Base-by-base conservation (phyloP, 805 yeast genomes). In the Hemisphaericaspora nanyangensis region DNA sequence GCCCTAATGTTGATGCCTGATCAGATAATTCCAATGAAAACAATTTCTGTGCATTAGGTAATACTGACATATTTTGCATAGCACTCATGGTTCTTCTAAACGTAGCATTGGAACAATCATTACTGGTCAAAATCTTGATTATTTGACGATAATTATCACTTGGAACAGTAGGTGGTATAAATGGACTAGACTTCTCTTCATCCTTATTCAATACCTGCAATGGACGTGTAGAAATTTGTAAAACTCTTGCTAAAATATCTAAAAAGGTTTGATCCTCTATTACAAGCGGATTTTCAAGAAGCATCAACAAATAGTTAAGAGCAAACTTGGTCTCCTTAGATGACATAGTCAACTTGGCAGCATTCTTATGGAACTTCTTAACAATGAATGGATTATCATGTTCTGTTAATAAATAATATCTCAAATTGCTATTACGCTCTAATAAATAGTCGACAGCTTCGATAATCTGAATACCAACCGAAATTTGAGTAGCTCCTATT, bases 31-130 rank as follows among this genome's bases (percentile, higher is more conserved):
- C 88, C 17, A 63, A 53, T 0, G 93, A 82, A 54, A 88, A 85
- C 0, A 80, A 71, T 31, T 70, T 68, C 46, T 77, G 79, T 3
- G 88, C 82, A 41, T 76, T 74, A 1, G 76, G 72, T 16, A 89
- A 58, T 13, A 73, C 65, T 0, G 87, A 76, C 32, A 90, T 58
- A 52, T 85, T 82, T 48, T 83, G 90, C 81, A 90, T 85, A 1
- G 88, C 77, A 43, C 85, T 77, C 37, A 90, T 71, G 0, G 90
- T 80, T 55, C 89, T 85, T 51, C 88, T 88, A 64, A 90, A 88
- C 0, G 95, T 86, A 31, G 82, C 76, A 46, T 86, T 82, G 26
- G 90, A 80, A 54, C 96, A 88, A 40, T 90, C 95, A 52, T 85
- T 87, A 1, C 91, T 77, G 4, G 82, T 77, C 38, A 90, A 68